Evolutionary conservation across 805 yeast species (phyloP), one percentile per base, ranked within the genome.

Genomic region (Komagataella populi): DNA sequence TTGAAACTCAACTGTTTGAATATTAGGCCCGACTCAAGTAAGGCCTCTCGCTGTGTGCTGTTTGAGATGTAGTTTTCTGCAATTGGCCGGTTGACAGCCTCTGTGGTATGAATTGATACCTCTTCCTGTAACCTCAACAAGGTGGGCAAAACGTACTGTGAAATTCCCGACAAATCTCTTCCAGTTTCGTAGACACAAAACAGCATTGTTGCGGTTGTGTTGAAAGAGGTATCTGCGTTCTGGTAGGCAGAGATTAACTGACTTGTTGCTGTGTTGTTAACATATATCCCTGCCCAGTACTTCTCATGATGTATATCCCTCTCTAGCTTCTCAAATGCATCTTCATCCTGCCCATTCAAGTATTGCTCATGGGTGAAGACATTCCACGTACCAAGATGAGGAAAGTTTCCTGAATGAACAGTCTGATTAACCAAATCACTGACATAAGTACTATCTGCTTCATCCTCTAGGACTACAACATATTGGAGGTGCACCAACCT

Each of bases 221-320:
- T 62, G 50, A 70, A 62, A 6, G 57, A 51, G 6, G 65, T 39
- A 53, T 71, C 61, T 1, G 70, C 72, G 14, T 53, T 51, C 30
- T 57, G 54, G n/a, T 81, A 62, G 3, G 80, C 80, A 18, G 65
- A 56, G 23, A 59, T 54, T 20, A 71, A 60, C 43, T 64, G 57
- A 22, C 57, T 57, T 4, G 80, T 70, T 0, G 84, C 78, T 57
- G 77, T 73, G 12, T 71, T 63, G 18, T 61, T 58, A 39, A 84
- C 76, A 55, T 78, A 76, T 43, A 83, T 65, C 0, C 83, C 76
- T 22, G 76, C 73, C 93, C 91, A 85, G 58, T 72, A 82, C 16
- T 73, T 58, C 62, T 81, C 77, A 50, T 73, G 74, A 57, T 76
- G 78, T 3, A 84, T 30, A 30, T 6, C 39, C 5, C 14, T 30